A percentile compares a stretch with the other conserved stretches of the same genome.
Evolutionary conservation across 192 early-diverging fungal genomes (phyloP).

Genomic region (Coemansia sp.): DNA sequence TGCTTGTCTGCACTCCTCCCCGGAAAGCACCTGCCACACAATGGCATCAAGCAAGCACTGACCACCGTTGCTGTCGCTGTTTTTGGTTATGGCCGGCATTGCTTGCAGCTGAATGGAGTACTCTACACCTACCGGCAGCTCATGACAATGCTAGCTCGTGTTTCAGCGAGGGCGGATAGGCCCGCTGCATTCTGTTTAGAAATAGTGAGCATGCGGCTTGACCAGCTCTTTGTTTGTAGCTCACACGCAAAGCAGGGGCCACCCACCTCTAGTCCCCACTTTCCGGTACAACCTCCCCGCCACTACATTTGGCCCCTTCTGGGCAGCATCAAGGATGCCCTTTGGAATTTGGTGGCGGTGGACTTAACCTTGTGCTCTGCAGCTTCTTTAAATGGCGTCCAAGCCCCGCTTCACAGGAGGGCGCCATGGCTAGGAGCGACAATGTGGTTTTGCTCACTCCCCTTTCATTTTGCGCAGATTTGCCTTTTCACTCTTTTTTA

Average conservation of each 20-base stretch:
- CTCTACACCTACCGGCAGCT: neutral
- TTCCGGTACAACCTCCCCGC: neutral
- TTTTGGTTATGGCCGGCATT: neutral
- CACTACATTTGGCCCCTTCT: neutral
- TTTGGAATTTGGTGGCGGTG: neutral
- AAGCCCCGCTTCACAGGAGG: constrained; percentile 3
- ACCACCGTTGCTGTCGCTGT: neutral
- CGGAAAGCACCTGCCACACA: neutral
- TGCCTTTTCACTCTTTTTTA: neutral
- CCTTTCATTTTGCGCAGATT: neutral
- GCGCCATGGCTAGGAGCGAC: neutral
- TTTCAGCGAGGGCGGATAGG: neutral
- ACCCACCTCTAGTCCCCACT: neutral
- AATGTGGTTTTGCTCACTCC: neutral
- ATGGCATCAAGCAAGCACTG: neutral
- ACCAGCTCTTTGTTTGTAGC: neutral
- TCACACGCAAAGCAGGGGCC: neutral
- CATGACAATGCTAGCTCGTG: neutral
- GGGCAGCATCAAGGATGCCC: neutral
- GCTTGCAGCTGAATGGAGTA: neutral
- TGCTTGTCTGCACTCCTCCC: neutral
- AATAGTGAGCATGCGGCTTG: neutral
- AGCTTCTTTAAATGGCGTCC: neutral
- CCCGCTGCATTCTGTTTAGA: neutral
- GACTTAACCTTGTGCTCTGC: neutral